Conservation (phyloP, 164 flowering plant species). For the Tinospora cordifolia region DNA sequence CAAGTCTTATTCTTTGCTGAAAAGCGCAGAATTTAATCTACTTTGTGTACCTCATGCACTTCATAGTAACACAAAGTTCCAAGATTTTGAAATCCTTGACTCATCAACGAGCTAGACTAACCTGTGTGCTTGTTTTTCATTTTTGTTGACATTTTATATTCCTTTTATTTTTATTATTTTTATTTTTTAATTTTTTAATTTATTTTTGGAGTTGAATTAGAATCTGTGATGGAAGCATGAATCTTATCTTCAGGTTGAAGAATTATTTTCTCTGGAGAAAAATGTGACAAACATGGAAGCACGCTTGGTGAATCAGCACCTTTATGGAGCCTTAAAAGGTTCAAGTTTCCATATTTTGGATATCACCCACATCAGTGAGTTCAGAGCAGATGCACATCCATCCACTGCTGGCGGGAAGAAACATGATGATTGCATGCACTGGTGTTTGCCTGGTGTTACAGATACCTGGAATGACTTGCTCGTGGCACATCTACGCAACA, state of each 20-base stretch:
- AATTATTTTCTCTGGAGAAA: slow-evolving; percentile 48
- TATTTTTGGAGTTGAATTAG: too few relatives aligned
- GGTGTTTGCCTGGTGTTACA: slow-evolving; percentile 90
- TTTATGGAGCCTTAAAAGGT: slow-evolving; percentile 49
- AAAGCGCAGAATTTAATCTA: neutral
- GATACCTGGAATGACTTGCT: slow-evolving; percentile 95
- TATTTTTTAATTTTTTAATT: neutral
- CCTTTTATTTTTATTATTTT: neutral
- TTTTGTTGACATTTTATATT: neutral
- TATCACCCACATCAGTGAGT: slow-evolving; percentile 73
- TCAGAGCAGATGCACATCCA: slow-evolving; percentile 95
- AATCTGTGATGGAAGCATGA: neutral
- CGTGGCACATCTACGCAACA: slow-evolving; percentile 32
- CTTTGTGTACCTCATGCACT: neutral
- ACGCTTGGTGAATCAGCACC: slow-evolving; percentile 67
- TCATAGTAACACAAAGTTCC: too few relatives aligned
- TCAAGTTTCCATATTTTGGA: slow-evolving; percentile 66
- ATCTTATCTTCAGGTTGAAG: slow-evolving; percentile 45
- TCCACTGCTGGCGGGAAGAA: slow-evolving; percentile 80
- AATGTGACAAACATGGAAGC: slow-evolving; percentile 81
- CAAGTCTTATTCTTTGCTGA: neutral
- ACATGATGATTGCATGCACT: slow-evolving; percentile 97
- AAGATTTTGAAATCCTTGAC: too few relatives aligned
- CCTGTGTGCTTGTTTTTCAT: neutral
- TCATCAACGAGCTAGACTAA: too few relatives aligned